Base-by-base conservation (phyloP, 805 yeast species). In the Hanseniaspora taiwanica region DNA sequence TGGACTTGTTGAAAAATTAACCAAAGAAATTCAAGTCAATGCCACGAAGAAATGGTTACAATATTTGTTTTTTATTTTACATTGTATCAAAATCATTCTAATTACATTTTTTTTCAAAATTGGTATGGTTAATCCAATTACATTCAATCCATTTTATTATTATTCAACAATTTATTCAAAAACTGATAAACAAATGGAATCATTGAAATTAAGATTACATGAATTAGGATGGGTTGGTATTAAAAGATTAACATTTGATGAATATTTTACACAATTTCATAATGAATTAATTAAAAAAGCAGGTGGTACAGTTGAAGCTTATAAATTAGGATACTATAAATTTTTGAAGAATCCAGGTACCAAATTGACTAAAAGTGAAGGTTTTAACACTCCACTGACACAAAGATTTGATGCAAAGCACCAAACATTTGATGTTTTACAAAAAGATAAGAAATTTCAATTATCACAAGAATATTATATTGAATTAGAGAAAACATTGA, bases 161-260 rank as follows among this genome's bases (percentile, higher is more conserved):
- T 40, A 40, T 17, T 46, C 54, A 31, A 54, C 56, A 40, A 40
- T 49, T 46, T 55, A 55, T 48, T 64, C 55, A 42, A 59, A 44
- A 40, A 59, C 51, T 49, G 66, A 53, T 12, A 59, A 59, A 39
- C 47, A 56, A 17, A 56, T 54, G 47, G 65, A 47, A 38, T 46
- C 40, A 43, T 50, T 54, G 48, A 66, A 53, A 46, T 55, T 58
- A 19, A 65, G 71, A 43, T 69, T 87, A 50, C 48, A 76, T 25
- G 59, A 61, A 3, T 63, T 87, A 48, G 97, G 97, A 37, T 91
- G 97, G 97, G 85, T 96, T n/a, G 94, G 96, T 40, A 71, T 91
- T 19, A 80, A 78, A 59, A 77, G 78, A 49, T 80, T 80, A 12
- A 69, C 78, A 17, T 63, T 74, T 21, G 80, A 74, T 31, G 85